Conservation (phyloP, 2,329 filamentous ascomycete species). For the Hypocreales sp. region DNA sequence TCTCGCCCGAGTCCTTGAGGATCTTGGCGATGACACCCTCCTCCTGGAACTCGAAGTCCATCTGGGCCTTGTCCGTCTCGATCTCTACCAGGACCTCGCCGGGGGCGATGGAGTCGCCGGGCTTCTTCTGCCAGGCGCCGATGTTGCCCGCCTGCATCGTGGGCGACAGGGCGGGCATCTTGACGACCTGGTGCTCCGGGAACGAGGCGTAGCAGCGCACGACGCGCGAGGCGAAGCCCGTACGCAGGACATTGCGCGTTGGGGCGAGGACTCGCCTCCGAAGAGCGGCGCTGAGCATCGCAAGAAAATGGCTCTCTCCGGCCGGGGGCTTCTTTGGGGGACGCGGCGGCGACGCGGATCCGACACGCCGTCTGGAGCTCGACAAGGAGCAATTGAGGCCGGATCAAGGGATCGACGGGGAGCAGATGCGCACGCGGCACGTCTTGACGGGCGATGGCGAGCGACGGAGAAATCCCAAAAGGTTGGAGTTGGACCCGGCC, state of each 20-base stretch:
- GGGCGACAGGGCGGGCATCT: slow-evolving; percentile 94
- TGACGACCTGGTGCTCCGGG: slow-evolving; percentile 87
- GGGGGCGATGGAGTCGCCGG: slow-evolving; percentile 70
- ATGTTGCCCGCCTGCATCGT: slow-evolving; percentile 98
- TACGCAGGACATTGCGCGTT: slow-evolving; percentile 33
- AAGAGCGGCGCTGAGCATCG: slow-evolving; percentile 48
- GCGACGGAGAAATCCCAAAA: too few relatives aligned
- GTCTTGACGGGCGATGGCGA: too few relatives aligned
- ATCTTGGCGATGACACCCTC: slow-evolving; percentile 93
- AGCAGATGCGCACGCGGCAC: too few relatives aligned
- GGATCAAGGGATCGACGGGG: too few relatives aligned
- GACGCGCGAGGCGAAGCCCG: slow-evolving; percentile 35
- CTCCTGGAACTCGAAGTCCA: slow-evolving; percentile 99
- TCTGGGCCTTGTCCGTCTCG: slow-evolving; percentile 99
- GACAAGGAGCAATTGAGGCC: slow-evolving; percentile 1
- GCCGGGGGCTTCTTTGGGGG: slow-evolving; percentile 1
- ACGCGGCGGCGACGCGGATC: slow-evolving; percentile 2
- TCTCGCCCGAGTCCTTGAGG: slow-evolving; percentile 80
- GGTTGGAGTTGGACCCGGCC: too few relatives aligned
- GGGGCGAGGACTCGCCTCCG: slow-evolving; percentile 43
- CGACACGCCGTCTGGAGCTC: slow-evolving; percentile 4
- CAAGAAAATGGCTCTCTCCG: slow-evolving; percentile 16
- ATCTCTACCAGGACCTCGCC: slow-evolving; percentile 96
- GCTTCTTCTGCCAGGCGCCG: slow-evolving; percentile 95
- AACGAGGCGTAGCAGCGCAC: slow-evolving; percentile 65